These are phyloP conservation scores for Aegilops speltoides DNA, from an alignment of 176 grass and related monocot species.

Conservation along the genomic window DNA sequence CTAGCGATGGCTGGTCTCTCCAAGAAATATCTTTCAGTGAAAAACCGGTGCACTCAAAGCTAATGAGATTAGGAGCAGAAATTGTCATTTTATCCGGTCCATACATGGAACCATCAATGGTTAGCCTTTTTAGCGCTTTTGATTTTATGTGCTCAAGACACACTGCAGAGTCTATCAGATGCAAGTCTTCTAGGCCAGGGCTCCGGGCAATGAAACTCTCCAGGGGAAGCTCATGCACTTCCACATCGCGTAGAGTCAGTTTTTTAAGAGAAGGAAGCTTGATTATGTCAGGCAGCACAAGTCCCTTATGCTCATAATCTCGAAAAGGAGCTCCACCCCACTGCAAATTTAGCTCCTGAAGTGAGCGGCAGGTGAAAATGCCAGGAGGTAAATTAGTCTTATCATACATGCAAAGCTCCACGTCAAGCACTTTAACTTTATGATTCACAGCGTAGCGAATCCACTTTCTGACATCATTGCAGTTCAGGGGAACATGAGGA, in stretches of 20 bases:
- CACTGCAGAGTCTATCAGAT: slow-evolving; percentile 7
- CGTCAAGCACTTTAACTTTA: slow-evolving; percentile 32
- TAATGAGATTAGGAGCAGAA: slow-evolving; percentile 18
- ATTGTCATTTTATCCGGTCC: background rate
- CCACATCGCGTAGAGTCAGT: slow-evolving; percentile 20
- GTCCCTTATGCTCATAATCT: slow-evolving; percentile 11
- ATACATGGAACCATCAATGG: slow-evolving; percentile 22
- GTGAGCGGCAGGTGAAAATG: slow-evolving; percentile 34
- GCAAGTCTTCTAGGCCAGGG: slow-evolving; percentile 24
- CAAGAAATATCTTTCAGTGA: slow-evolving; percentile 16
- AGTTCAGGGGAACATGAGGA: background rate
- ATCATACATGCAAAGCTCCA: background rate
- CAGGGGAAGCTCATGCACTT: background rate
- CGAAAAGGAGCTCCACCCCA: slow-evolving; percentile 8
- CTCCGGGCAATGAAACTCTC: slow-evolving; percentile 3
- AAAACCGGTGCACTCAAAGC: slow-evolving; percentile 27
- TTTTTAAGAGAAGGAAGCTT: slow-evolving; percentile 28
- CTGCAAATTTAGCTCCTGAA: slow-evolving; percentile 36
- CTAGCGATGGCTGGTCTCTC: slow-evolving; percentile 11
- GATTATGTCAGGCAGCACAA: slow-evolving; percentile 21
- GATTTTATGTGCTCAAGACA: slow-evolving; percentile 8
- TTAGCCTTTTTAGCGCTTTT: slow-evolving; percentile 27
- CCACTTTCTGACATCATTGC: slow-evolving; percentile 23
- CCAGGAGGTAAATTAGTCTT: slow-evolving; percentile 5
- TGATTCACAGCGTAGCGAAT: slow-evolving; percentile 34